Evolutionary conservation across 306 rosid genomes (phyloP), one percentile per base, ranked within the genome.

Genomic region (Ziziphus jujuba): DNA sequence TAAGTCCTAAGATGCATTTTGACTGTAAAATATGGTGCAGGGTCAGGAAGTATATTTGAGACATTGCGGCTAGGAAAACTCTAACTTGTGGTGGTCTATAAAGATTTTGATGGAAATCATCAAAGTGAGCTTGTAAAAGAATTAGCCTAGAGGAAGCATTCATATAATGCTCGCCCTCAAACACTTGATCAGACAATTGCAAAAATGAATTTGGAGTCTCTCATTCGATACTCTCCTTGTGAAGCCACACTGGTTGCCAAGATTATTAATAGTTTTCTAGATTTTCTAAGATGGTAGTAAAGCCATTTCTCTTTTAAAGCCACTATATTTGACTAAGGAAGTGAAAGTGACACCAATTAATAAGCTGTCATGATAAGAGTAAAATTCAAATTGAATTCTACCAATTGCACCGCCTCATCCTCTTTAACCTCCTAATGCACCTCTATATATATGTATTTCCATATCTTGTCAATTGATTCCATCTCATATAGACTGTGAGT

Each of bases 91-190:
- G 97, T 80, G 59, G 95, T 89, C 35, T 89, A 89, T 59, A 89
- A 92, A 81, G 95, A 86, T n/a, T 72, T 74, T 92, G 81, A 92
- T 92, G 98, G 98, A 89, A 92, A 87, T 76, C 98, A 92, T 80
- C 98, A 92, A 81, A 85, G 82, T 67, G 95, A 92, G 70, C 80
- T 91, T 52, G 89, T 86, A 12, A 92, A 85, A 75, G 95, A 88
- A 76, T 89, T 88, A 38, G 97, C 95, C 23, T 78, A 81, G 68
- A 78, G 87, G 87, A 87, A 84, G 71, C 93, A 92, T 81, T 35
- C 87, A 68, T 89, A 77, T 71, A 84, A 63, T 54, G 84, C 89
- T 51, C 78, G 84, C 24, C 97, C 96, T 51, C 87, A 80, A 59
- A 81, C 89, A 21, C 87, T 93, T 21, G 67, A 73, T 44, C 86